These are phyloP conservation scores for Brassica napus DNA, from an alignment of 345 rosid genomes.

Conservation along the genomic window Da-Ae NC_063444.1:27949001-27949500, in stretches of 20 bases:
- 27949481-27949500: conserved; percentile 94
- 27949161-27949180: conserved; percentile 91
- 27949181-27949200: conserved; percentile 70
- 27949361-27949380: conserved; percentile 14
- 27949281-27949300: neutral
- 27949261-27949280: neutral
- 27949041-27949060: conserved; percentile 12
- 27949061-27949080: conserved; percentile 18
- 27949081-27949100: conserved; percentile 70
- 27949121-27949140: conserved; percentile 93
- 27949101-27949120: conserved; percentile 72
- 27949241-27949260: neutral
- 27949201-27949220: conserved; percentile 62
- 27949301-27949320: conserved; percentile 81
- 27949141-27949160: conserved; percentile 91
- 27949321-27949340: conserved; percentile 86
- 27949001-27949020: neutral
- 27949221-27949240: conserved; percentile 1
- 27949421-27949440: neutral
- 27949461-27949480: conserved; percentile 91
- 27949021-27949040: conserved; percentile 2
- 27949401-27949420: neutral
- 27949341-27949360: conserved; percentile 95
- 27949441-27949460: conserved; percentile 87
- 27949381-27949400: conserved; percentile 35